A percentile compares a stretch with the other conserved stretches of the same genome.
phyloP scores from a whole-genome alignment of 2,329 filamentous ascomycete genomes.

The Epichloe gansuensis region DNA sequence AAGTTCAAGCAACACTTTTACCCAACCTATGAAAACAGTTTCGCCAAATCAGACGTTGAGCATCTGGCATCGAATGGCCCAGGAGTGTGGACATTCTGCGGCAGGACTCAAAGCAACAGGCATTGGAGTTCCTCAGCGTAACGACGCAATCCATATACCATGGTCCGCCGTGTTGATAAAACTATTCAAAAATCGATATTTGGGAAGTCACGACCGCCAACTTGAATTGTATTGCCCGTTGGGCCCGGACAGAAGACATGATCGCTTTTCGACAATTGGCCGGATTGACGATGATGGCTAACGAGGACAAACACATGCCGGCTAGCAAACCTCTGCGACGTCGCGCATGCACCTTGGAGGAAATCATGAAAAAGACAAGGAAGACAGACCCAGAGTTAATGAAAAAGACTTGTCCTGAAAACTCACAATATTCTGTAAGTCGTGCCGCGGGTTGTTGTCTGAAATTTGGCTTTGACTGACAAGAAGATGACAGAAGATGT shows the following conservation, averaged over 20 bases:
- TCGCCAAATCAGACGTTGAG: neutral
- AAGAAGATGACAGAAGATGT: neutral
- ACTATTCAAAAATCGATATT: neutral
- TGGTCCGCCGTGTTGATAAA: too few species aligned
- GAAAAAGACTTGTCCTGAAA: neutral
- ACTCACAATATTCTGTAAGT: neutral
- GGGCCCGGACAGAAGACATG: neutral
- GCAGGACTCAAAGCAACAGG: neutral
- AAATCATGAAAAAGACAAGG: neutral
- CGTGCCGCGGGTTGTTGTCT: neutral
- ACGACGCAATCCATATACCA: neutral
- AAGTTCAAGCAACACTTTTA: slow-evolving; percentile 85
- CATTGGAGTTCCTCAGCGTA: neutral
- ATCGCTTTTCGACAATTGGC: neutral
- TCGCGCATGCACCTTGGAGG: neutral
- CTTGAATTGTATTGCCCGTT: neutral
- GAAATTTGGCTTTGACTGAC: neutral
- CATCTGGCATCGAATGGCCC: neutral
- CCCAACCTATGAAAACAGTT: slow-evolving; percentile 1
- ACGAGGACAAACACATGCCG: neutral
- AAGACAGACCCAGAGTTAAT: neutral
- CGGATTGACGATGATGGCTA: neutral
- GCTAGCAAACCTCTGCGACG: neutral
- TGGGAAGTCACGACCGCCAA: neutral
- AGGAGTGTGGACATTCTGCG: too few species aligned